Percentiles rank a stretch among this genome's conserved stretches.
Conservation (phyloP, 2,329 filamentous ascomycete genomes). For the Aureobasidium sp. region DNA sequence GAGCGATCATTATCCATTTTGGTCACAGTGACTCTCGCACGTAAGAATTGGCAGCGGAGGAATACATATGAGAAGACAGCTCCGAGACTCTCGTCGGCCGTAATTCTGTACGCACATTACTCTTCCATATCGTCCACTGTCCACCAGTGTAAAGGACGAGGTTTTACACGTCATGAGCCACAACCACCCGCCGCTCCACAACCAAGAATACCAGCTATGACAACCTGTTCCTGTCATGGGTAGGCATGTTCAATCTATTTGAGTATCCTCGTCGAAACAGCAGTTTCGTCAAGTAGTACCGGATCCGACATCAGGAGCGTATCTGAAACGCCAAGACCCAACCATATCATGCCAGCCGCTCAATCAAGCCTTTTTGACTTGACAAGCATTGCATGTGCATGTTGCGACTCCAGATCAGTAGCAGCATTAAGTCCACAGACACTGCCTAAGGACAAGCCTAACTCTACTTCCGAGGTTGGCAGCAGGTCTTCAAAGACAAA, state of each 20-base stretch:
- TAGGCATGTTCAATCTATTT: background rate
- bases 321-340: constrained; percentile 8
- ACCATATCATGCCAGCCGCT: background rate
- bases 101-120: background rate
- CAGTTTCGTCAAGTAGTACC: background rate
- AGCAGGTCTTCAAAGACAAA: background rate
- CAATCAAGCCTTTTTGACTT: background rate
- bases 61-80: background rate
- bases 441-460: background rate
- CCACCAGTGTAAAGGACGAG: background rate
- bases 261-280: background rate
- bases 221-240: background rate
- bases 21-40: background rate
- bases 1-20: background rate
- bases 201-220: background rate
- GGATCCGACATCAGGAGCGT: background rate
- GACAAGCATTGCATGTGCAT: background rate
- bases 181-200: background rate
- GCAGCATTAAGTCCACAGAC: background rate
- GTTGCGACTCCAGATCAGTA: background rate
- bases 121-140: background rate
- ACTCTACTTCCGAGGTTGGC: background rate
- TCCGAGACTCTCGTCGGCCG: background rate
- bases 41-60: background rate
- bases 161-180: background rate